Evolutionary conservation across 257 asterid species (phyloP).

Genomic region (Salvia splendens): DNA sequence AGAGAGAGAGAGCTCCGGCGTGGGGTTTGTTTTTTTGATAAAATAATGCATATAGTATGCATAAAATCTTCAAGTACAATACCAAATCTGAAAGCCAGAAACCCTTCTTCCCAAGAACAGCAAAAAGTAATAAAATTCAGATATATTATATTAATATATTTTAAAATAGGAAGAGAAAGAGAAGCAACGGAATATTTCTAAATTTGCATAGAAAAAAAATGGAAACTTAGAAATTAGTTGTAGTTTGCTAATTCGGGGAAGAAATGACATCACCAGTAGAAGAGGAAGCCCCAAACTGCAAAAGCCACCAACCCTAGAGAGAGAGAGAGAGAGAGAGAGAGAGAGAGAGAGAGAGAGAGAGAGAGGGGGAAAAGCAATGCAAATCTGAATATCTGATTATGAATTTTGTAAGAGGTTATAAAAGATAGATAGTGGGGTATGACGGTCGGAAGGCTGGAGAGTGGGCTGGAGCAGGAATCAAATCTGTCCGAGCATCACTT

Average conservation of each 20-base stretch:
- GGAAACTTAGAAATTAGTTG: conserved; percentile 12
- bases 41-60: neutral
- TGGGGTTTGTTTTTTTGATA: conserved; percentile 9
- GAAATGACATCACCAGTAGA: conserved; percentile 41
- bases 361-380: neutral
- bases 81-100: conserved; percentile 34
- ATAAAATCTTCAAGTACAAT: conserved; percentile 40
- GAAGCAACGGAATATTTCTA: neutral
- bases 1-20: conserved; percentile 1
- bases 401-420: too few relatives aligned
- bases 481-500: too few relatives aligned
- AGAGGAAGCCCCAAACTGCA: conserved; percentile 4
- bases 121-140: conserved; percentile 20
- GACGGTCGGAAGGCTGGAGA: too few relatives aligned
- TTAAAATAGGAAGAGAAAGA: neutral
- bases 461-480: too few relatives aligned
- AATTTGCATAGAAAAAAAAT: conserved; percentile 6
- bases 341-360: conserved; percentile 34
- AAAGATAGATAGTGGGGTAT: too few relatives aligned
- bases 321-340: conserved; percentile 30
- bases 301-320: conserved; percentile 46
- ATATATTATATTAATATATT: neutral
- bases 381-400: conserved; percentile 14
- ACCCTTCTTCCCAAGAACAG: conserved; percentile 28
- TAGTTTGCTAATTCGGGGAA: conserved; percentile 41